Base-by-base conservation (phyloP, 2,329 filamentous ascomycete species). In the Hirsutella rhossiliensis region DNA sequence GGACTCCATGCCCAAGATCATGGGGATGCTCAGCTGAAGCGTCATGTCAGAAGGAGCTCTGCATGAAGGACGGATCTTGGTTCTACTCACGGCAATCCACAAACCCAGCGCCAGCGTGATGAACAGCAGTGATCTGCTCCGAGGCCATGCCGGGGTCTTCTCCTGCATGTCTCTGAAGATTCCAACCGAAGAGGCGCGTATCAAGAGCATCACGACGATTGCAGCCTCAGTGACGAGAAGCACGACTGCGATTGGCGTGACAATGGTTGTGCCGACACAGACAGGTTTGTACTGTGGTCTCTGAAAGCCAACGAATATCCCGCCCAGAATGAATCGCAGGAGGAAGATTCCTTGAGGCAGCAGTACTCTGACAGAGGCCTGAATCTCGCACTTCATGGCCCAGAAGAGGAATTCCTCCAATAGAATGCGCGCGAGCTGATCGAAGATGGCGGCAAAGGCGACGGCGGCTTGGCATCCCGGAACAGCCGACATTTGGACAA, bases 371-470 rank as follows among this genome's bases (percentile, higher is more conserved):
- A 57, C 50, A 3, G 65, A 61, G 29, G 61, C 59, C 50, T 55
- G 59, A n/a, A 56, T 52, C 29, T 62, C 61, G 18, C 56, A 60
- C 51, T 65, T 68, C 46, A 72, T 62, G 5, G 63, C 64, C 72
- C 73, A 78, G 38, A 75, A 50, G 5, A 78, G 54, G 45, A 70
- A 73, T 54, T 78, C 75, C 50, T 76, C 68, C 44, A 76, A 56
- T 31, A 70, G 64, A 41, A 73, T 59, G 41, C 76, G 67, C 17
- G 70, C 71, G 20, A 78, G 54, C 54, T 80, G 76, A 50, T 80
- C 76, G 56, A 79, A 76, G 20, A 68, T 51, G 9, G 73, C 66
- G 40, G 71, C 67, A 51, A 79, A 71, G 30, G 69, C 62, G 38
- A 76, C 62, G 44, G 68, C 64, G 43, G 73, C 56, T 54, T 77